Evolutionary conservation across 768 basidiomycete genomes (phyloP).

Genomic region (Lactarius pseudohatsudake): DNA sequence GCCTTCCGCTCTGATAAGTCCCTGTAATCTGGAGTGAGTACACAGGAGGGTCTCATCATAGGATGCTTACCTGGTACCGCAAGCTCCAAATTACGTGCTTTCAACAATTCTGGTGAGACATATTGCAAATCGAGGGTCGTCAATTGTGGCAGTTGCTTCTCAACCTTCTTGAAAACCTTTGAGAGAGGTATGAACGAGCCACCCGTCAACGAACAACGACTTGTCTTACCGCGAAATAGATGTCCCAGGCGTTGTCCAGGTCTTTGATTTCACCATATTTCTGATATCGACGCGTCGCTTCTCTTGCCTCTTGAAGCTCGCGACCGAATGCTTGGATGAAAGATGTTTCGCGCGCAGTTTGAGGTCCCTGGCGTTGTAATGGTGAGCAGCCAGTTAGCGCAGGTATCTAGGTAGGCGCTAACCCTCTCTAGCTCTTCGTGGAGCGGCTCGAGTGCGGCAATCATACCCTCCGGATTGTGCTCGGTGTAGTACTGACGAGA

Average conservation of each 20-base stretch:
- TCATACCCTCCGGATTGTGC: conserved; percentile 97
- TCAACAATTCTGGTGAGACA: conserved; percentile 89
- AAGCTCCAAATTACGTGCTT: conserved; percentile 84
- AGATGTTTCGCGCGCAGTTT: conserved; percentile 91
- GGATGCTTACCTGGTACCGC: conserved; percentile 85
- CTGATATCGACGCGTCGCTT: conserved; percentile 85
- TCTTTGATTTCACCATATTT: conserved; percentile 84
- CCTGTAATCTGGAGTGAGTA: conserved; percentile 45
- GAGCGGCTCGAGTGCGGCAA: conserved; percentile 84
- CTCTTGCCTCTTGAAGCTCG: conserved; percentile 88
- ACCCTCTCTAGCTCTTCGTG: conserved; percentile 91
- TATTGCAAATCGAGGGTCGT: conserved; percentile 94
- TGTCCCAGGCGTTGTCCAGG: conserved; percentile 97
- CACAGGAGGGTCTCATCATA: conserved; percentile 1
- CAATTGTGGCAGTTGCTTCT: conserved; percentile 87
- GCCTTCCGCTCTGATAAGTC: conserved; percentile 87
- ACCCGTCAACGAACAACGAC: background rate
- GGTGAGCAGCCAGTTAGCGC: background rate
- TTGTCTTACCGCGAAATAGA: conserved; percentile 84
- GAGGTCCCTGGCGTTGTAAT: conserved; percentile 65
- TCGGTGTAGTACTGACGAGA: conserved; percentile 96
- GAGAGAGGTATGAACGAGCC: conserved; percentile 1
- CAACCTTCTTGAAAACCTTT: conserved; percentile 94
- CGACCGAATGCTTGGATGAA: conserved; percentile 93
- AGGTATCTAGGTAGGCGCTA: conserved; percentile 30